These are phyloP conservation scores for Syzygium jambos DNA, from an alignment of 345 rosid genomes.

Conservation along the genomic window DNA sequence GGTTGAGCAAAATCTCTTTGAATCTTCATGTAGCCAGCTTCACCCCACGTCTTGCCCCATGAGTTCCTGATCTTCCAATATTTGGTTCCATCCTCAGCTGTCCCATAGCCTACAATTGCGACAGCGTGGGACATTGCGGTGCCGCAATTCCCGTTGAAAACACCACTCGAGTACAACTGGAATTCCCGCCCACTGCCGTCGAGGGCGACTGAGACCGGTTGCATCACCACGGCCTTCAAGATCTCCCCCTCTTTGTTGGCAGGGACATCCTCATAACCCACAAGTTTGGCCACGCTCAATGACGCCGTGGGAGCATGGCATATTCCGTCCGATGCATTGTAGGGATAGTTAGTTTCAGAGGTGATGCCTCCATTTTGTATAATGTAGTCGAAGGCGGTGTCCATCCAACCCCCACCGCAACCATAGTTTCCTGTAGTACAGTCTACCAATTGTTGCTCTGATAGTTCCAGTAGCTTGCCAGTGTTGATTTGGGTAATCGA, in stretches of 20 bases:
- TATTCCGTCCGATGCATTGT: constrained; percentile 14
- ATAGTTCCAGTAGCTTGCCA: constrained; percentile 38
- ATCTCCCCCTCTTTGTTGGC: constrained; percentile 31
- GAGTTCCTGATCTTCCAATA: constrained; percentile 64
- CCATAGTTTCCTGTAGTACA: constrained; percentile 26
- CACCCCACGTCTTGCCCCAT: constrained; percentile 58
- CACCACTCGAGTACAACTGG: constrained; percentile 26
- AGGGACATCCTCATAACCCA: constrained; percentile 30
- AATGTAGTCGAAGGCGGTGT: constrained; percentile 34
- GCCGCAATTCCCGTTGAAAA: constrained; percentile 33
- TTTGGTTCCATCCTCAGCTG: constrained; percentile 20
- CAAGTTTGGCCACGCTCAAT: constrained; percentile 10
- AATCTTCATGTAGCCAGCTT: constrained; percentile 43
- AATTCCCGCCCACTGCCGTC: constrained; percentile 16
- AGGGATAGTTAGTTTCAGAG: constrained; percentile 37
- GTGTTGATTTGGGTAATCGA: constrained; percentile 28
- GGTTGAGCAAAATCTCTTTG: constrained; percentile 26
- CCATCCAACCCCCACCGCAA: constrained; percentile 37
- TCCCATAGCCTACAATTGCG: constrained; percentile 46
- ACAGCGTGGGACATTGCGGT: constrained; percentile 30
- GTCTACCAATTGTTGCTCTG: constrained; percentile 57
- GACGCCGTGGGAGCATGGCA: constrained; percentile 18
- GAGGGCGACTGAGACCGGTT: constrained; percentile 44
- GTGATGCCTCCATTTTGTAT: constrained; percentile 33
- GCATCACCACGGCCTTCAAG: constrained; percentile 36